These are phyloP conservation scores for Actinomortierella wolfii DNA, from an alignment of 371 early-diverging fungal species.

Conservation along the genomic window DNA sequence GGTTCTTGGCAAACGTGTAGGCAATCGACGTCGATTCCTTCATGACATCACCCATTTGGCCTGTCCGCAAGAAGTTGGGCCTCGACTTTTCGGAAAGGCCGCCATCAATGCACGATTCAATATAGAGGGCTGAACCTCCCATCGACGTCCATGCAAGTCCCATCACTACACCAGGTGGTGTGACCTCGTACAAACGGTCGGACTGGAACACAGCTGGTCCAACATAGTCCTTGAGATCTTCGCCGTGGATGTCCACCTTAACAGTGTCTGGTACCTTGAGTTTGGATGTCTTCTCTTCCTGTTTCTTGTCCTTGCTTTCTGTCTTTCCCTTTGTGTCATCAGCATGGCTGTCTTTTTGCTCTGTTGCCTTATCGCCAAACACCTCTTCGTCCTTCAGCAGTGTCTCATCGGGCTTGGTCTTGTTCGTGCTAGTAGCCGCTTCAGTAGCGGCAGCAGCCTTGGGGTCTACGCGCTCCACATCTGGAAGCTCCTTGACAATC, in stretches of 20 bases:
- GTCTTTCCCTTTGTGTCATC: constrained; percentile 5
- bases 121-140: constrained; percentile 93
- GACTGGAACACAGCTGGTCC: constrained; percentile 89
- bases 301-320: background rate
- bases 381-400: constrained; percentile 29
- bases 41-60: constrained; percentile 98
- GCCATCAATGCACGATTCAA: constrained; percentile 92
- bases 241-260: constrained; percentile 61
- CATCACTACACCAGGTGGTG: constrained; percentile 95
- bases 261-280: constrained; percentile 61
- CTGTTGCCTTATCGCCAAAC: constrained; percentile 6
- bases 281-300: constrained; percentile 4
- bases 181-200: constrained; percentile 89
- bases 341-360: constrained; percentile 10
- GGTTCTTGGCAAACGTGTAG: constrained; percentile 88
- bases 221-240: constrained; percentile 88
- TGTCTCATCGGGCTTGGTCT: constrained; percentile 25
- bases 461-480: constrained; percentile 44
- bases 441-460: constrained; percentile 9
- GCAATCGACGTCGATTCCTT: constrained; percentile 96
- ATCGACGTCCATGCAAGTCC: constrained; percentile 96
- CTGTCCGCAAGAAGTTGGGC: constrained; percentile 80
- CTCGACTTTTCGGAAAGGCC: constrained; percentile 65
- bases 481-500: constrained; percentile 70
- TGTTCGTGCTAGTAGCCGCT: constrained; percentile 24